Percentiles rank a stretch among this genome's conserved stretches.
Conservation (phyloP, 148 eudicot genomes). For the Mesembryanthemum crystallinum region DNA sequence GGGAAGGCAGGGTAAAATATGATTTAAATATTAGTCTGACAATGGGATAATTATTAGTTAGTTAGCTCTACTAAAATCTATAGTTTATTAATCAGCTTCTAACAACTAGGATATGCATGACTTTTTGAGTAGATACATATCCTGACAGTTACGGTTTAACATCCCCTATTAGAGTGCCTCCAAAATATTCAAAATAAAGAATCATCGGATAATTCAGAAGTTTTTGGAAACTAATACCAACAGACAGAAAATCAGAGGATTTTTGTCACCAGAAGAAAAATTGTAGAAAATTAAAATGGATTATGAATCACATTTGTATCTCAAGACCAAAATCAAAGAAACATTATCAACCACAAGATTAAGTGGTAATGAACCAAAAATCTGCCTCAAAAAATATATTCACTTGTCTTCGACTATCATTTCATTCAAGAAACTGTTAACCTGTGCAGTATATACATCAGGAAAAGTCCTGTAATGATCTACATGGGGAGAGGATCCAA, state of each 20-base stretch:
- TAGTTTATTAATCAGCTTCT: too few relatives aligned
- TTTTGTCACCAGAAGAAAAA: neutral
- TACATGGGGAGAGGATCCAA: conserved; percentile 81
- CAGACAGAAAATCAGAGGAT: neutral
- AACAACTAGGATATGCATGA: too few relatives aligned
- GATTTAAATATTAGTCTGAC: too few relatives aligned
- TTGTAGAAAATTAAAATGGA: neutral
- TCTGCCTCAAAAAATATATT: neutral
- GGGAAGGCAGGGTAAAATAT: too few relatives aligned
- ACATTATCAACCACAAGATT: neutral
- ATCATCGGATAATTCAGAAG: too few relatives aligned
- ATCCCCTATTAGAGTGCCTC: too few relatives aligned
- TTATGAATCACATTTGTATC: neutral
- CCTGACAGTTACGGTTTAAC: too few relatives aligned
- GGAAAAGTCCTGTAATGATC: conserved; percentile 89
- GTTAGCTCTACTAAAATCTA: too few relatives aligned
- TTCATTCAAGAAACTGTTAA: conserved; percentile 52
- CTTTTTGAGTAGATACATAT: too few relatives aligned
- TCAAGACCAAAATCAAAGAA: neutral
- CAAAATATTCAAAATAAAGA: too few relatives aligned
- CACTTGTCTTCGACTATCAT: conserved; percentile 28
- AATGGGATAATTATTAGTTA: too few relatives aligned
- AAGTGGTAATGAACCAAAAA: neutral
- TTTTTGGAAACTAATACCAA: too few relatives aligned
- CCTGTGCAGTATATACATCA: conserved; percentile 48